Percentiles rank a stretch among this genome's conserved stretches.
phyloP scores from a whole-genome alignment of 768 basidiomycete genomes.

The Lenzites betulinus region DNA sequence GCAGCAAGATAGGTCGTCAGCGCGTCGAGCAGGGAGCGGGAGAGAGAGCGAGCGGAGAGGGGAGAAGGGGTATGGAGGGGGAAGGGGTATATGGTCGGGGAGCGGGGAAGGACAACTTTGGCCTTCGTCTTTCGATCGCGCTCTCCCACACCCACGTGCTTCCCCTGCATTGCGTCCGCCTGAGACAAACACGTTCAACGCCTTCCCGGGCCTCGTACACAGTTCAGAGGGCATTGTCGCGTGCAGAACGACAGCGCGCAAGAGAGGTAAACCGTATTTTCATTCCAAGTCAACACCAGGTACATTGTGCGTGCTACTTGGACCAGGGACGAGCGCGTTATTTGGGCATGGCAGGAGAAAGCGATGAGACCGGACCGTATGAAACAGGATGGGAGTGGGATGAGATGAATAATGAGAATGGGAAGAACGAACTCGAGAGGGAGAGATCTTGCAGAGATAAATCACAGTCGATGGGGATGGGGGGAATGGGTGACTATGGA shows the following conservation, averaged over 20 bases:
- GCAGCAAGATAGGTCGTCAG: no score
- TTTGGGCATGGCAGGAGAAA: neutral
- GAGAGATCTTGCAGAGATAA: conserved; percentile 11
- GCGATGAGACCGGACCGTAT: neutral
- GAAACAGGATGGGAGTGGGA: conserved; percentile 1
- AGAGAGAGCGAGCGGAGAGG: neutral
- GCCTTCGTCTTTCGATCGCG: no score
- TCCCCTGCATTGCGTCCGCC: no score
- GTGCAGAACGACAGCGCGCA: no score
- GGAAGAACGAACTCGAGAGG: neutral
- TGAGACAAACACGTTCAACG: no score
- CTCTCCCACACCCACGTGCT: no score
- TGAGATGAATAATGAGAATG: neutral
- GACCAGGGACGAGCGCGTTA: neutral
- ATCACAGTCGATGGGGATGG: conserved; percentile 1
- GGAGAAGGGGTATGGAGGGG: neutral
- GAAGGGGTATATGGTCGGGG: neutral
- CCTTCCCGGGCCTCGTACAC: no score
- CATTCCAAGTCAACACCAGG: conserved; percentile 12
- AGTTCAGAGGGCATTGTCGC: no score
- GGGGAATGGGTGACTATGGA: neutral
- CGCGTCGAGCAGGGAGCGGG: neutral
- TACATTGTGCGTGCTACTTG: conserved; percentile 22
- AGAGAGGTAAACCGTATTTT: neutral
- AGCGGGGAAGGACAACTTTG: no score